Percentiles rank a stretch among this genome's conserved stretches.
Conservation (phyloP, 805 yeast species). For the Ogataea salicorniae region DNA sequence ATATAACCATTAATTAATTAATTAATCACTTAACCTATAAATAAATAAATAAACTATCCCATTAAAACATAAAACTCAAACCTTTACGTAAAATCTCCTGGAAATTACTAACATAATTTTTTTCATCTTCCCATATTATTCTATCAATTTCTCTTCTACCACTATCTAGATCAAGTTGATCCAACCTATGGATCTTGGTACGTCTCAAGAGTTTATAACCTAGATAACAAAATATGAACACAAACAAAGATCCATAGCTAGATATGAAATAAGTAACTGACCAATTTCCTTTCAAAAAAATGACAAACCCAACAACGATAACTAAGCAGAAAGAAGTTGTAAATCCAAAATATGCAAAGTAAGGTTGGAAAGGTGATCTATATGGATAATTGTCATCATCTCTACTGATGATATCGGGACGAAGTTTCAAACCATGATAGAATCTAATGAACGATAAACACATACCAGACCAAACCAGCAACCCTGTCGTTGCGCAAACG, state of each 20-base stretch:
- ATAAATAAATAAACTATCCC: not conserved
- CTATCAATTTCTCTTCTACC: conserved; percentile 83
- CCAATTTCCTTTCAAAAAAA: conserved; percentile 45
- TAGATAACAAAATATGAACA: conserved; percentile 40
- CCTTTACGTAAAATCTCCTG: conserved; percentile 26
- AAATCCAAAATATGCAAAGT: conserved; percentile 45
- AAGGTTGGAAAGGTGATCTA: conserved; percentile 52
- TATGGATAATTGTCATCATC: conserved; percentile 53
- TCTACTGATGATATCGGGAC: conserved; percentile 53
- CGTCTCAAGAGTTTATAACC: conserved; percentile 53
- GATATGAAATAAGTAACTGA: conserved; percentile 45
- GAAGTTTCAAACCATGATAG: conserved; percentile 45
- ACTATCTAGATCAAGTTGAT: conserved; percentile 73
- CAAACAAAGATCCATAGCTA: conserved; percentile 47
- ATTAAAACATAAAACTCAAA: conserved; percentile 15
- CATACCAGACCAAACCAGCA: conserved; percentile 74
- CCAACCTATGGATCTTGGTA: conserved; percentile 61
- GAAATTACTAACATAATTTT: conserved; percentile 28
- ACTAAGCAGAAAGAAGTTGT: conserved; percentile 38
- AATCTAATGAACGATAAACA: conserved; percentile 50
- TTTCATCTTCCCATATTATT: conserved; percentile 75
- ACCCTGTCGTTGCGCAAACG: conserved; percentile 67
- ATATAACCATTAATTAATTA: conserved; percentile 1
- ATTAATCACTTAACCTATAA: not conserved
- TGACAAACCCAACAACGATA: conserved; percentile 46